Evolutionary conservation across 768 basidiomycete species (phyloP).

Genomic region (Xerocomus spinulosus): DNA sequence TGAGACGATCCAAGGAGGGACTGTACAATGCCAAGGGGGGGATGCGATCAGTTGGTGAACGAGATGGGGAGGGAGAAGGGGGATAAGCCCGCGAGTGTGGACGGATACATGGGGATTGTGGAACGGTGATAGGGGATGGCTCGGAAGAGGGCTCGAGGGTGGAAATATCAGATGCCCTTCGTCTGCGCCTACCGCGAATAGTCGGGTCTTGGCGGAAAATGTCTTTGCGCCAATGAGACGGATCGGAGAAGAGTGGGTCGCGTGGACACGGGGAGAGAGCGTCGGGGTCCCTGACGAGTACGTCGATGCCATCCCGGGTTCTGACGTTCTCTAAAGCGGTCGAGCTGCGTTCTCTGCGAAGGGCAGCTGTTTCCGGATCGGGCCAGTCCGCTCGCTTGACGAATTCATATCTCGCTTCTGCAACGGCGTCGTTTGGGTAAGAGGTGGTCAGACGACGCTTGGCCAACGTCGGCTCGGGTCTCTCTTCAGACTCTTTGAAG

Average conservation of each 20-base stretch:
- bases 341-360: conserved; percentile 64
- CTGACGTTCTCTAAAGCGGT: conserved; percentile 53
- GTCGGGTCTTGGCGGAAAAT: conserved; percentile 36
- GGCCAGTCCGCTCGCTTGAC: conserved; percentile 86
- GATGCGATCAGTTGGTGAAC: conserved; percentile 37
- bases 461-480: conserved; percentile 19
- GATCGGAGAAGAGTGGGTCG: conserved; percentile 44
- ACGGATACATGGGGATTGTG: conserved; percentile 39
- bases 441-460: conserved; percentile 32
- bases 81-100: conserved; percentile 47
- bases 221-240: conserved; percentile 57
- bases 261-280: conserved; percentile 30
- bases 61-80: conserved; percentile 48
- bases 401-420: conserved; percentile 70
- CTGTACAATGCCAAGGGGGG: conserved; percentile 28
- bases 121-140: conserved; percentile 21
- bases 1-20: conserved; percentile 6
- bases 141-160: conserved; percentile 30
- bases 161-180: conserved; percentile 45
- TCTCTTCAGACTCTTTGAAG: conserved; percentile 67
- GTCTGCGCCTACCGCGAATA: conserved; percentile 59
- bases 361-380: conserved; percentile 67
- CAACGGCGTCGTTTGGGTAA: conserved; percentile 48
- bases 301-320: conserved; percentile 44
- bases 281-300: conserved; percentile 21